Conservation (phyloP, 768 basidiomycete genomes). For the Tubosaeta sp. region DNA sequence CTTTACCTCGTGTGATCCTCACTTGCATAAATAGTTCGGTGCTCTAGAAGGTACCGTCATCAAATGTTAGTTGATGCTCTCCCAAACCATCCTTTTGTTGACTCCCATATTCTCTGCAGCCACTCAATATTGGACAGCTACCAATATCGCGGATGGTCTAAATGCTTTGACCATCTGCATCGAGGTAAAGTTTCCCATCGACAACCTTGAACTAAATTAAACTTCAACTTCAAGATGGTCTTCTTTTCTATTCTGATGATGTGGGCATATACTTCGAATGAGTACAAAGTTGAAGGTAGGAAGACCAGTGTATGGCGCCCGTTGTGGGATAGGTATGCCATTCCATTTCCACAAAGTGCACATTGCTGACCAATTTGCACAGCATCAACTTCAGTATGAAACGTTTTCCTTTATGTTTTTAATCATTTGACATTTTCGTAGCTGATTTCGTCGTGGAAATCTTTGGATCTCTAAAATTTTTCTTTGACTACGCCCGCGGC, state of each 20-base stretch:
- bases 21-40: conserved; percentile 44
- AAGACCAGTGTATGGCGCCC: conserved; percentile 64
- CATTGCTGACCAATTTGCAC: conserved; percentile 4
- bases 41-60: conserved; percentile 68
- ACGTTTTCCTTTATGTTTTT: not conserved
- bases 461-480: conserved; percentile 55
- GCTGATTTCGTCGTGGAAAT: conserved; percentile 71
- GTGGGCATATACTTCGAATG: conserved; percentile 75
- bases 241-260: conserved; percentile 73
- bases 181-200: conserved; percentile 49
- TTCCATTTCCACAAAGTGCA: not conserved
- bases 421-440: conserved; percentile 22
- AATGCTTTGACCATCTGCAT: conserved; percentile 79
- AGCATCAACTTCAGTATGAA: conserved; percentile 46
- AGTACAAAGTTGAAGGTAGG: conserved; percentile 51
- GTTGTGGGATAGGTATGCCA: conserved; percentile 54
- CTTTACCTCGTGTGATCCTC: not conserved
- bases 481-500: conserved; percentile 39
- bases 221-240: conserved; percentile 57
- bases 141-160: conserved; percentile 81
- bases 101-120: conserved; percentile 29
- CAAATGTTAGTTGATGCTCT: conserved; percentile 38
- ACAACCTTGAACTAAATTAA: conserved; percentile 3
- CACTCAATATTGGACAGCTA: conserved; percentile 78
- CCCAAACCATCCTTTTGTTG: not conserved